phyloP scores from a whole-genome alignment of 2,329 filamentous ascomycete genomes.

The Pseudopyrenochaeta lycopersici region DNA sequence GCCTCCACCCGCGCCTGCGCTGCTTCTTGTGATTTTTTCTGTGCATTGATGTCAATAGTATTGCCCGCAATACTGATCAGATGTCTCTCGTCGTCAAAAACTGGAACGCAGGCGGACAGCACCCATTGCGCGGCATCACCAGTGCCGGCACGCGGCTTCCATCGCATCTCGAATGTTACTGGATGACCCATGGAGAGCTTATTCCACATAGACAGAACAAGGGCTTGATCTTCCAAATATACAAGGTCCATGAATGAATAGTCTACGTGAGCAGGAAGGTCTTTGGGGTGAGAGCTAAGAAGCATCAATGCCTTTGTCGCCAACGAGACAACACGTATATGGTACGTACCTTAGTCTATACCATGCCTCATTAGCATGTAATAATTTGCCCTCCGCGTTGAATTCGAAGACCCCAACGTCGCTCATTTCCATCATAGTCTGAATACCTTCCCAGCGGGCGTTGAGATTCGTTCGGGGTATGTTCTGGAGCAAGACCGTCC shows the following conservation, averaged over 20 bases:
- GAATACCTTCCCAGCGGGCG: slow-evolving; percentile 37
- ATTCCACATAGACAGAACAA: slow-evolving; percentile 44
- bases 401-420: slow-evolving; percentile 48
- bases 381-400: slow-evolving; percentile 29
- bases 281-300: slow-evolving; percentile 31
- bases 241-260: slow-evolving; percentile 45
- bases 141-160: slow-evolving; percentile 32
- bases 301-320: neutral
- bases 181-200: slow-evolving; percentile 32
- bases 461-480: slow-evolving; percentile 23
- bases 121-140: slow-evolving; percentile 35
- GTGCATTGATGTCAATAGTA: slow-evolving; percentile 43
- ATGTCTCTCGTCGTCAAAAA: slow-evolving; percentile 35
- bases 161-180: slow-evolving; percentile 47
- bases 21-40: slow-evolving; percentile 38
- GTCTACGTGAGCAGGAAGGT: slow-evolving; percentile 25
- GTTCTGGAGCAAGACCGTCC: neutral
- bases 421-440: slow-evolving; percentile 47
- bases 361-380: slow-evolving; percentile 44
- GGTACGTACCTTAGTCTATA: slow-evolving; percentile 30
- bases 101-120: slow-evolving; percentile 39
- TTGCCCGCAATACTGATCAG: slow-evolving; percentile 42
- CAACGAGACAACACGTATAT: neutral
- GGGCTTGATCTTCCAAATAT: slow-evolving; percentile 31
- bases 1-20: slow-evolving; percentile 34